phyloP scores from a whole-genome alignment of 441 rosid genomes.

The Viola pubescens region DNA sequence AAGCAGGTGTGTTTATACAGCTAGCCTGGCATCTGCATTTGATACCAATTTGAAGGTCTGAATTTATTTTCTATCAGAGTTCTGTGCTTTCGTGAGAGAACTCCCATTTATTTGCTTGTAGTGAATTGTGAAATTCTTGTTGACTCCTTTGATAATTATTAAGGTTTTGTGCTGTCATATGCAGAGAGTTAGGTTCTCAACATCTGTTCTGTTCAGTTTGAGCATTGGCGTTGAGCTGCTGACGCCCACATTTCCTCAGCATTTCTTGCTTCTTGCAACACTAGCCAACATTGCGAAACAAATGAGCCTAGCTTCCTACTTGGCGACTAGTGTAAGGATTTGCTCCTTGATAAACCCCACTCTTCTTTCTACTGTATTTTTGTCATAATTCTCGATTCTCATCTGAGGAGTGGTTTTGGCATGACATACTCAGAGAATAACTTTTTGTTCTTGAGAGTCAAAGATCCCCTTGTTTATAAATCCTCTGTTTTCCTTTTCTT shows the following conservation, averaged over 20 bases:
- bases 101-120: constrained; percentile 7
- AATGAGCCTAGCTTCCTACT: constrained; percentile 75
- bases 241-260: constrained; percentile 68
- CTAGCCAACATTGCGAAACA: constrained; percentile 83
- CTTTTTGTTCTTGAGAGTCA: background rate
- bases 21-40: constrained; percentile 80
- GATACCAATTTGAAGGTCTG: constrained; percentile 88
- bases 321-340: constrained; percentile 80
- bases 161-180: constrained; percentile 10
- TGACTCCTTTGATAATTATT: background rate
- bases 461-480: background rate
- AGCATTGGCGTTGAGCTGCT: constrained; percentile 90
- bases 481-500: no score
- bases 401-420: background rate
- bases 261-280: constrained; percentile 80
- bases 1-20: constrained; percentile 87
- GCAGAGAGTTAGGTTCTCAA: constrained; percentile 82
- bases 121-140: constrained; percentile 2
- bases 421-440: background rate
- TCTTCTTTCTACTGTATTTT: constrained; percentile 3
- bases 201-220: constrained; percentile 79
- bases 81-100: background rate
- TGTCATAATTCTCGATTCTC: constrained; percentile 1
- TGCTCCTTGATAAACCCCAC: constrained; percentile 9
- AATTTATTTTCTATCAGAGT: background rate